Percentiles rank a stretch among this genome's conserved stretches.
These are phyloP conservation scores for Sarcomyxa edulis DNA, from an alignment of 768 basidiomycete species.

Conservation along the genomic window DNA sequence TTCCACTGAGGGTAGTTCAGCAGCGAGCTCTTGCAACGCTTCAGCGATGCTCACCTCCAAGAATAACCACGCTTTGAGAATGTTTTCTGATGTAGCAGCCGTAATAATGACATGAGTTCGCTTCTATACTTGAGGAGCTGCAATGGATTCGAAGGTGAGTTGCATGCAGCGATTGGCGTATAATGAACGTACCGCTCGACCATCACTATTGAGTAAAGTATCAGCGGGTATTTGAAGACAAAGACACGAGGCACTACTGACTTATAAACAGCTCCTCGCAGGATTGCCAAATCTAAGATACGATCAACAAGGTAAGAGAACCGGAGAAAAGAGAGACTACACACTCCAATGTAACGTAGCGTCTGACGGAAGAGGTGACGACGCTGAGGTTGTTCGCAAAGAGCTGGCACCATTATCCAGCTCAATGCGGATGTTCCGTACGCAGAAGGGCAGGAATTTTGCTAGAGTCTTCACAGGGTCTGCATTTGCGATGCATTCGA, in stretches of 20 bases:
- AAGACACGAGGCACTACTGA: constrained; percentile 27
- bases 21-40: no score
- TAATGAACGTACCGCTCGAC: constrained; percentile 43
- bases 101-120: constrained; percentile 54
- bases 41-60: no score
- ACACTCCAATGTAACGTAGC: constrained; percentile 86
- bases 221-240: not conserved
- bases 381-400: constrained; percentile 62
- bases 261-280: constrained; percentile 80
- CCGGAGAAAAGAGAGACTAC: constrained; percentile 15
- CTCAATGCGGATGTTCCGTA: constrained; percentile 64
- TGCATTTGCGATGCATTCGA: constrained; percentile 81
- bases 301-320: constrained; percentile 5
- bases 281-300: constrained; percentile 58
- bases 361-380: constrained; percentile 68
- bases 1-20: no score
- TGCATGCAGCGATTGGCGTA: not conserved
- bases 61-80: constrained; percentile 79
- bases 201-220: constrained; percentile 37
- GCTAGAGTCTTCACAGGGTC: constrained; percentile 71
- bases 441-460: constrained; percentile 74
- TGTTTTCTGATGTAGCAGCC: constrained; percentile 62
- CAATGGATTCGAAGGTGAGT: constrained; percentile 5
- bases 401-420: constrained; percentile 83
- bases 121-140: constrained; percentile 64